These are phyloP conservation scores for Erodium texanum DNA, from an alignment of 441 rosid species.

Conservation along the genomic window DNA sequence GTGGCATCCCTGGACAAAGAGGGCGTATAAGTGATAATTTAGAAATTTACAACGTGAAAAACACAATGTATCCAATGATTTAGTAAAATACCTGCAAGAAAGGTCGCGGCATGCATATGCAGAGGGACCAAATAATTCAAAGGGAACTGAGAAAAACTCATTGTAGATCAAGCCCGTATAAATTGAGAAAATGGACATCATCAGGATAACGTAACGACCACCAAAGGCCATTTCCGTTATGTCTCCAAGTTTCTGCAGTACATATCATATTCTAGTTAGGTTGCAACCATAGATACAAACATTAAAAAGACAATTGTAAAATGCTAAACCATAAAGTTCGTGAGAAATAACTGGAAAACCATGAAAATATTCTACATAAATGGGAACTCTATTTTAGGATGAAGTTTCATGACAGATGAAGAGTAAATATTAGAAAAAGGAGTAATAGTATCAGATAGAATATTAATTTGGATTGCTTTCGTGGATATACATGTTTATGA, in stretches of 20 bases:
- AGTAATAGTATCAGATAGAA: neutral
- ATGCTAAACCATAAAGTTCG: neutral
- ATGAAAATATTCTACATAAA: neutral
- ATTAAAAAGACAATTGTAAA: neutral
- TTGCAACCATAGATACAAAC: neutral
- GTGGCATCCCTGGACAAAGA: constrained; percentile 56
- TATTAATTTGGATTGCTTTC: neutral
- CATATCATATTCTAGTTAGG: constrained; percentile 8
- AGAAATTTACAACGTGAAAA: neutral
- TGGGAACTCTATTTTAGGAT: neutral
- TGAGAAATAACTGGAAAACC: neutral
- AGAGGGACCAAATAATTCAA: constrained; percentile 65
- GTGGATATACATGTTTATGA: neutral
- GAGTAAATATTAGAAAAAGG: neutral
- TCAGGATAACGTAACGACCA: constrained; percentile 84
- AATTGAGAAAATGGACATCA: constrained; percentile 94
- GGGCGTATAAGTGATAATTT: neutral
- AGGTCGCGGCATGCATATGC: constrained; percentile 91
- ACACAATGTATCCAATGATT: neutral
- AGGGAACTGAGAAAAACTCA: constrained; percentile 90
- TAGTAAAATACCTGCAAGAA: constrained; percentile 56
- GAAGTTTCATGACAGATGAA: neutral
- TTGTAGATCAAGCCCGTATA: constrained; percentile 87
- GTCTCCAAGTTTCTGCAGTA: constrained; percentile 52
- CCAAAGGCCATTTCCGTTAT: constrained; percentile 91